Conservation (phyloP, 257 asterid genomes). For the Nicotiana paniculata region DNA sequence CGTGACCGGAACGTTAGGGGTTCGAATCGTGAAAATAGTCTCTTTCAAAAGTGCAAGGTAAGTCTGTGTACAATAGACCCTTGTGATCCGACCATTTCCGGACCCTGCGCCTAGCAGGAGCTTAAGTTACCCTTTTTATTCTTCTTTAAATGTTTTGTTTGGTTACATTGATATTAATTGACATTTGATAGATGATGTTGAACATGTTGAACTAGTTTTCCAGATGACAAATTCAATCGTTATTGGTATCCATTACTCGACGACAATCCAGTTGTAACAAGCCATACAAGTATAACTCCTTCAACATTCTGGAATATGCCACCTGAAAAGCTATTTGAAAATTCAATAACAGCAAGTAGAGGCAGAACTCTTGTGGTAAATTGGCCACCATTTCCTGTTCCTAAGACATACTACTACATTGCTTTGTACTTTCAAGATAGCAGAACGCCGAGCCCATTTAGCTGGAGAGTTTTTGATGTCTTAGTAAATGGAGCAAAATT, state of each 20-base stretch:
- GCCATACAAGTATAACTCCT: constrained; percentile 45
- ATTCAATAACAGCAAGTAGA: constrained; percentile 65
- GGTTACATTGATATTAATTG: background rate
- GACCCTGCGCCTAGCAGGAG: too few species aligned
- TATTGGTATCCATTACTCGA: constrained; percentile 60
- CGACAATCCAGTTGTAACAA: constrained; percentile 37
- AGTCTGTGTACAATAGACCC: too few species aligned
- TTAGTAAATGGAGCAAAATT: constrained; percentile 49
- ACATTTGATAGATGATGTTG: constrained; percentile 11
- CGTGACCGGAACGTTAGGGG: too few species aligned
- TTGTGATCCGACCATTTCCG: too few species aligned
- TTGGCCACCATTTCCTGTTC: constrained; percentile 74
- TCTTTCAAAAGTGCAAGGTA: too few species aligned
- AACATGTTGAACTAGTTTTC: constrained; percentile 41
- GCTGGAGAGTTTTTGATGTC: constrained; percentile 70
- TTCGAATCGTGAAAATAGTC: too few species aligned
- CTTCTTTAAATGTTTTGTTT: background rate
- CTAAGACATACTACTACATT: constrained; percentile 49
- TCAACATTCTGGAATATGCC: constrained; percentile 71
- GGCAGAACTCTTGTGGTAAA: constrained; percentile 45
- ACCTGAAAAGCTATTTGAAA: constrained; percentile 46
- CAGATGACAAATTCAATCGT: constrained; percentile 75
- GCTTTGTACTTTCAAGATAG: constrained; percentile 74
- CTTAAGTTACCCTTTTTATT: background rate
- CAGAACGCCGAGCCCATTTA: constrained; percentile 56